A percentile compares a stretch with the other conserved stretches of the same genome.
Evolutionary conservation across 345 rosid genomes (phyloP).

Genomic region (Arabis hirsuta): DNA sequence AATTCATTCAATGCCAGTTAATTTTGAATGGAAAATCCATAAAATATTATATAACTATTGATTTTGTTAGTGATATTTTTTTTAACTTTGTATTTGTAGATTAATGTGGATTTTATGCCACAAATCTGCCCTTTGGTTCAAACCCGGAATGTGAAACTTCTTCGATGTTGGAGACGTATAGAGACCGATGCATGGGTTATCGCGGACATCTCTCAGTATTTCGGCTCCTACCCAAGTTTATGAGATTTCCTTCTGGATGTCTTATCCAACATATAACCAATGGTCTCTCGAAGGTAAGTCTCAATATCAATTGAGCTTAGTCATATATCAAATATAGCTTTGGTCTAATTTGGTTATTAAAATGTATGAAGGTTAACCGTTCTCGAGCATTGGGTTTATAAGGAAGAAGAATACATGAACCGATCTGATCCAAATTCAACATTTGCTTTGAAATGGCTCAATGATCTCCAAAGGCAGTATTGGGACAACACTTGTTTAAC

Average conservation of each 20-base stretch:
- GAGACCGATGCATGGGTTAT: constrained; percentile 62
- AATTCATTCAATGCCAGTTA: too few species aligned
- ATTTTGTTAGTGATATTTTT: not conserved
- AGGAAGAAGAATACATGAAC: constrained; percentile 41
- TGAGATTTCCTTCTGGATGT: constrained; percentile 75
- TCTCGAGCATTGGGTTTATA: constrained; percentile 63
- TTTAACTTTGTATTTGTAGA: constrained; percentile 36
- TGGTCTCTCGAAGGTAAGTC: constrained; percentile 58
- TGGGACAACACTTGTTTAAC: constrained; percentile 28
- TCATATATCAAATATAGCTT: not conserved
- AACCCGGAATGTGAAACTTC: constrained; percentile 51
- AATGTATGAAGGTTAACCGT: constrained; percentile 55
- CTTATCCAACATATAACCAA: constrained; percentile 57
- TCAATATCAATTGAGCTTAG: not conserved
- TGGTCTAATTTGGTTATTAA: not conserved
- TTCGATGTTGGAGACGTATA: constrained; percentile 63
- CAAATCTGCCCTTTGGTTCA: constrained; percentile 57
- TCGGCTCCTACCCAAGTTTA: constrained; percentile 44
- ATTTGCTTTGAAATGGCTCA: constrained; percentile 42
- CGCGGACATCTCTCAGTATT: constrained; percentile 59
- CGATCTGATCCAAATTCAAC: too few species aligned
- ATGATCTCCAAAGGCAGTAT: constrained; percentile 48
- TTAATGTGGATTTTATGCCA: constrained; percentile 57
- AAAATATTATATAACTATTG: too few species aligned
- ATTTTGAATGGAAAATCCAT: too few species aligned